phyloP scores from a whole-genome alignment of 2,329 filamentous ascomycete genomes.

The Colletotrichum godetiae region DNA sequence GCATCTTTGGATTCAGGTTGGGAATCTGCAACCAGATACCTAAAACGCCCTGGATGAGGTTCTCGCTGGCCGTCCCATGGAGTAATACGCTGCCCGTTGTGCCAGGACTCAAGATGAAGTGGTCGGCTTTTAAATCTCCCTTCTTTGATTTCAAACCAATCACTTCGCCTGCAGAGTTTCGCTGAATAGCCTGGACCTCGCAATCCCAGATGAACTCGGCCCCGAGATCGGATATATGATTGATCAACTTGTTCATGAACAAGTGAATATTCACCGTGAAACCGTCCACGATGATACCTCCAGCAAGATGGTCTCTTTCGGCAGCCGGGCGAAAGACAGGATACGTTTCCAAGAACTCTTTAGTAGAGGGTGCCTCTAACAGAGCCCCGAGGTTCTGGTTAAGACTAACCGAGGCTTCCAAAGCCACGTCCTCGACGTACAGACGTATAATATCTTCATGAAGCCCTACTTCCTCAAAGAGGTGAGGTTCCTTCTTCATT shows the following conservation, averaged over 20 bases:
- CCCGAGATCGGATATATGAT: conserved; percentile 2
- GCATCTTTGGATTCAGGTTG: conserved; percentile 19
- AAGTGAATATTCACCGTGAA: conserved; percentile 30
- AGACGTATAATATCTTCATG: neutral
- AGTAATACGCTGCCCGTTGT: neutral
- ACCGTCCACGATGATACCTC: conserved; percentile 26
- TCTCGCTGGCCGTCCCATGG: conserved; percentile 14
- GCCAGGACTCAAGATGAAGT: neutral
- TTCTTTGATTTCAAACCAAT: neutral
- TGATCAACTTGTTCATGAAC: conserved; percentile 20
- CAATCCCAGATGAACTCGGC: neutral
- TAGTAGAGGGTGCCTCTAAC: neutral
- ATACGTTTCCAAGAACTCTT: neutral
- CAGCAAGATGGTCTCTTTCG: conserved; percentile 1
- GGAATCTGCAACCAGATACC: conserved; percentile 29
- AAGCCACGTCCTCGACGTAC: neutral
- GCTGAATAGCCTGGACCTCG: neutral
- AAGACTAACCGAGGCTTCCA: neutral
- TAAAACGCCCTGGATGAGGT: conserved; percentile 25
- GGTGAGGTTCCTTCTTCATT: neutral
- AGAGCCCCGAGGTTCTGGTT: neutral
- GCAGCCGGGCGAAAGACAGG: neutral
- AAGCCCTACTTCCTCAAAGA: neutral
- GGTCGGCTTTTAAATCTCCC: neutral
- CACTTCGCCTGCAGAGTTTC: neutral